Evolutionary conservation across 2,329 filamentous ascomycete genomes (phyloP).

Genomic region (Setomelanomma holmii): DNA sequence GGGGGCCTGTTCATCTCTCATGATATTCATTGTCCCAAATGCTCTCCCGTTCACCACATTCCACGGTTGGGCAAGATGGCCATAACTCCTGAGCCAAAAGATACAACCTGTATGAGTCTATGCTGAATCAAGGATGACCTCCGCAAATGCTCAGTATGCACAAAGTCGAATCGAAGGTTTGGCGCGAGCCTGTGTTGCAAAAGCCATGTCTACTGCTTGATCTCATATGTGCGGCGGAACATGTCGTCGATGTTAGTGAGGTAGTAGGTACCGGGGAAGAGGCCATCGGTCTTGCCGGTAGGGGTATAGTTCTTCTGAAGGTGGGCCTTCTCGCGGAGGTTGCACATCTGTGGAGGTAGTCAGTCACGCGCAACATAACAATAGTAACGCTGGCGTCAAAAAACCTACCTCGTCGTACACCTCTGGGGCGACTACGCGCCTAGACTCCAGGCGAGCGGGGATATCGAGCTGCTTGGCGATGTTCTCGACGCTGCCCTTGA

Average conservation of each 20-base stretch:
- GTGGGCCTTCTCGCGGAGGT: constrained; percentile 59
- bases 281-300: constrained; percentile 51
- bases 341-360: constrained; percentile 56
- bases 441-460: constrained; percentile 53
- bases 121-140: constrained; percentile 40
- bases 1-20: constrained; percentile 14
- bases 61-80: constrained; percentile 1
- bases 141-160: constrained; percentile 47
- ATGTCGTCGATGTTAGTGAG: constrained; percentile 58
- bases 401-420: constrained; percentile 56
- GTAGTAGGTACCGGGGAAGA: constrained; percentile 60
- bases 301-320: constrained; percentile 59
- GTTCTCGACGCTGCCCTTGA: constrained; percentile 56
- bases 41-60: neutral
- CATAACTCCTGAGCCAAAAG: constrained; percentile 26
- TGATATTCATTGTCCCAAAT: constrained; percentile 17
- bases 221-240: constrained; percentile 59
- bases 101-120: constrained; percentile 35
- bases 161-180: constrained; percentile 33
- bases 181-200: constrained; percentile 7
- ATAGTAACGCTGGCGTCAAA: constrained; percentile 15
- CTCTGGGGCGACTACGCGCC: constrained; percentile 56
- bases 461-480: constrained; percentile 57
- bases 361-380: constrained; percentile 28
- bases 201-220: constrained; percentile 53